Conservation (phyloP, 2,329 filamentous ascomycete genomes). For the Botrytis paeoniae region DNA sequence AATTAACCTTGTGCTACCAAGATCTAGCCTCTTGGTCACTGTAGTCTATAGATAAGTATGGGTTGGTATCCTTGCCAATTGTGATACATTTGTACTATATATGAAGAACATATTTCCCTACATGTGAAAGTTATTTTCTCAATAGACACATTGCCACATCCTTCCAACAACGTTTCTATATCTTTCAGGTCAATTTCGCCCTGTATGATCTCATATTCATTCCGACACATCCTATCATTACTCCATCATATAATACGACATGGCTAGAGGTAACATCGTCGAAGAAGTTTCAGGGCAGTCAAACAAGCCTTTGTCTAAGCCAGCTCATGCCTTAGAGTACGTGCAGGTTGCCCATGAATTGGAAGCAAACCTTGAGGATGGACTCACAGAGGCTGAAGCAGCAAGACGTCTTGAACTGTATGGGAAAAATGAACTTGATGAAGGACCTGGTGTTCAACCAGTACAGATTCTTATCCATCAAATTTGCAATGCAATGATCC, state of each 20-base stretch:
- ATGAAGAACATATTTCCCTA: not conserved
- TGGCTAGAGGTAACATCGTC: not conserved
- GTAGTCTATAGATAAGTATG: not conserved
- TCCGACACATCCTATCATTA: conserved; percentile 13
- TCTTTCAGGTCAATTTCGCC: not conserved
- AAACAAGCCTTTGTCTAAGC: conserved; percentile 54
- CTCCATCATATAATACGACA: conserved; percentile 2
- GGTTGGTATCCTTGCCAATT: not conserved
- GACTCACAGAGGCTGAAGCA: conserved; percentile 54
- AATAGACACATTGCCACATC: not conserved
- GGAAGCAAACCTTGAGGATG: conserved; percentile 53
- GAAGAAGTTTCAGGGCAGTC: conserved; percentile 44
- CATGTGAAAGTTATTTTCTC: not conserved
- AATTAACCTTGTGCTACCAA: not conserved
- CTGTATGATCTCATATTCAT: conserved; percentile 13
- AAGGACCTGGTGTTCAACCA: conserved; percentile 56
- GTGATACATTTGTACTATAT: not conserved
- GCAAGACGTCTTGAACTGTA: conserved; percentile 52
- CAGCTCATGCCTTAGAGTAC: conserved; percentile 60
- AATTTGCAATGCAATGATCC: conserved; percentile 66
- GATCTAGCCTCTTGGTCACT: not conserved
- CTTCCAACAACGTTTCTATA: not conserved
- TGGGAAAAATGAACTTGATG: conserved; percentile 62
- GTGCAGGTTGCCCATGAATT: conserved; percentile 54
- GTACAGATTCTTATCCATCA: conserved; percentile 63